A percentile compares a stretch with the other conserved stretches of the same genome.
phyloP scores from a whole-genome alignment of 2,329 filamentous ascomycete genomes.

The Paramyrothecium roridum region DNA sequence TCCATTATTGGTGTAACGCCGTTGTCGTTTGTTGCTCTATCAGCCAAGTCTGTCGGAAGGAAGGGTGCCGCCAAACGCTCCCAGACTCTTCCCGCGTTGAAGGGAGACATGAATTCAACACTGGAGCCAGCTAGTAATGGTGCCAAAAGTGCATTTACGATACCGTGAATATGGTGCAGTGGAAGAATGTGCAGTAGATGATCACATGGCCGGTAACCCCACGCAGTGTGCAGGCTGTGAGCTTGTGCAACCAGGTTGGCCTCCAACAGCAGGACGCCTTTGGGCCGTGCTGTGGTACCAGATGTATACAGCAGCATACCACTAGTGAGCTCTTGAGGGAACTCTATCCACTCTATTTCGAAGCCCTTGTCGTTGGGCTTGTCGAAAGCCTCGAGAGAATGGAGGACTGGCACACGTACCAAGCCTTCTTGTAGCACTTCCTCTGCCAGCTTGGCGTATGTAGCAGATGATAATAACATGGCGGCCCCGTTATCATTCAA shows the following conservation, averaged over 20 bases:
- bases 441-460: too few relatives aligned
- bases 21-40: constrained; percentile 29
- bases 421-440: too few relatives aligned
- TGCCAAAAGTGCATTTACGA: constrained; percentile 85
- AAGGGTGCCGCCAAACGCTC: constrained; percentile 80
- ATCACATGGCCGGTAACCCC: constrained; percentile 78
- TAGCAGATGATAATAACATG: too few relatives aligned
- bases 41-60: too few relatives aligned
- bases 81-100: constrained; percentile 86
- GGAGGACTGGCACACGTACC: too few relatives aligned
- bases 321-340: too few relatives aligned
- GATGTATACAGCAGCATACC: constrained; percentile 99
- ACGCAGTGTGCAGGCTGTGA: constrained; percentile 75
- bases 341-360: too few relatives aligned
- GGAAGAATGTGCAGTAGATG: constrained; percentile 87
- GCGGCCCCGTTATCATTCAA: too few relatives aligned
- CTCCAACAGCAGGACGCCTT: constrained; percentile 84
- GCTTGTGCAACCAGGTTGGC: constrained; percentile 81
- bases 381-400: too few relatives aligned
- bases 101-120: constrained; percentile 93
- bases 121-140: constrained; percentile 83
- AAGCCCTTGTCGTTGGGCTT: too few relatives aligned
- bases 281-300: constrained; percentile 73
- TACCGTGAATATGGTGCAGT: constrained; percentile 95
- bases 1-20: too few relatives aligned